A percentile compares a stretch with the other conserved stretches of the same genome.
phyloP scores from a whole-genome alignment of 179 eudicot species.

The Nepenthes alata region DNA sequence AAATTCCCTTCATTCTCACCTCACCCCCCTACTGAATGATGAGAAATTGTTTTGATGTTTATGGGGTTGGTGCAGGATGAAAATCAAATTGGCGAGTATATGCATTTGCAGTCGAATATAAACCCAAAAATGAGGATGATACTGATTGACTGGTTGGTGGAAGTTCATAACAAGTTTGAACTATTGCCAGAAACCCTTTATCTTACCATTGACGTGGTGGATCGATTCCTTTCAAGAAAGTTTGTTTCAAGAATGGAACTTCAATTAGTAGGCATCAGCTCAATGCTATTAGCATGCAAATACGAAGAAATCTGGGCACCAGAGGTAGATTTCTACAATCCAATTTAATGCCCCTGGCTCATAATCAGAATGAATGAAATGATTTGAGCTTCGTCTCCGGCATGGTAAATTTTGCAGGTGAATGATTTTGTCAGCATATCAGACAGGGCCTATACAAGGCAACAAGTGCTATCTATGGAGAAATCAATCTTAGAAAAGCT shows the following conservation, averaged over 20 bases:
- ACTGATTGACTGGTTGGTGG: constrained; percentile 75
- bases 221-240: constrained; percentile 63
- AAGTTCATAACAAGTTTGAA: constrained; percentile 80
- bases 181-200: constrained; percentile 72
- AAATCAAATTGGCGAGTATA: constrained; percentile 40
- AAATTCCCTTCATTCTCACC: not conserved
- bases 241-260: constrained; percentile 53
- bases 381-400: not conserved
- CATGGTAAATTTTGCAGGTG: constrained; percentile 29
- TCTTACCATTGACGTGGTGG: constrained; percentile 64
- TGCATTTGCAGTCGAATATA: constrained; percentile 51
- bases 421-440: constrained; percentile 63
- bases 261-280: constrained; percentile 66
- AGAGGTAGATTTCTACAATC: constrained; percentile 27
- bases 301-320: constrained; percentile 99
- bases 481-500: constrained; percentile 53
- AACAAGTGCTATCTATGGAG: constrained; percentile 70
- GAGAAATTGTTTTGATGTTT: not conserved
- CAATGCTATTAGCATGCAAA: constrained; percentile 91
- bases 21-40: not conserved
- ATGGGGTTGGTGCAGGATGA: constrained; percentile 31
- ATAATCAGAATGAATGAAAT: not conserved
- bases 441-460: constrained; percentile 49
- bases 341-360: not conserved
- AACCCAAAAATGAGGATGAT: constrained; percentile 74